A percentile compares a stretch with the other conserved stretches of the same genome.
These are phyloP conservation scores for Clausena lansium DNA, from an alignment of 345 rosid genomes.

Conservation along the genomic window DNA sequence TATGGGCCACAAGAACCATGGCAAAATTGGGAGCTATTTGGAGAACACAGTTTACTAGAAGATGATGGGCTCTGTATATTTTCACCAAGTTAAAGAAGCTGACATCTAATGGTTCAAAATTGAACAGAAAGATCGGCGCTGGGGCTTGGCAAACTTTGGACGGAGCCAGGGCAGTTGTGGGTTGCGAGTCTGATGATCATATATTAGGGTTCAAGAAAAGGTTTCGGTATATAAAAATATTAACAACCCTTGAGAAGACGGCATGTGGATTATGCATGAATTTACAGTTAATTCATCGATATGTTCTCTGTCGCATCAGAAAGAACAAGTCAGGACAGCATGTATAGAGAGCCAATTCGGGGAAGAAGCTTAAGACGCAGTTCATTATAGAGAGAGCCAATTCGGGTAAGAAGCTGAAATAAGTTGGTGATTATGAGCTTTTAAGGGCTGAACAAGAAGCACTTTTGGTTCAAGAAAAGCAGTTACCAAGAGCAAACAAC, in stretches of 20 bases:
- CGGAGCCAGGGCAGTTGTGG: no score
- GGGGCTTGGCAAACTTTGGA: background rate
- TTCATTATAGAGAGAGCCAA: background rate
- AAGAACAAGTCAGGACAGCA: no score
- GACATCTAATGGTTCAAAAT: background rate
- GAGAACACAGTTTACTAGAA: no score
- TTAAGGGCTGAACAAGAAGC: no score
- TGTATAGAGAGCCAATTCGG: background rate
- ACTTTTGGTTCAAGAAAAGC: no score
- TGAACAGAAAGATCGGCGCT: background rate
- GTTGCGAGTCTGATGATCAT: background rate
- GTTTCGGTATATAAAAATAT: background rate
- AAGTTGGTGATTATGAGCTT: background rate
- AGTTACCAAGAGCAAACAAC: no score
- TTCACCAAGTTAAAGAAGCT: no score
- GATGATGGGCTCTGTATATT: no score
- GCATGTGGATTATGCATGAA: background rate
- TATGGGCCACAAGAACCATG: no score
- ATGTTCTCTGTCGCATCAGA: no score
- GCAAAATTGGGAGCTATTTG: no score
- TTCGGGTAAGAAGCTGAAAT: background rate
- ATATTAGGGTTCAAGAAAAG: background rate
- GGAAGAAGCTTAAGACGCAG: background rate
- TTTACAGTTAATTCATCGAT: background rate
- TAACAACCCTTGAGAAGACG: background rate